Percentiles rank a stretch among this genome's conserved stretches.
These are phyloP conservation scores for Emmonsiellopsis sp. DNA, from an alignment of 2,329 filamentous ascomycete species.

Conservation along the genomic window DNA sequence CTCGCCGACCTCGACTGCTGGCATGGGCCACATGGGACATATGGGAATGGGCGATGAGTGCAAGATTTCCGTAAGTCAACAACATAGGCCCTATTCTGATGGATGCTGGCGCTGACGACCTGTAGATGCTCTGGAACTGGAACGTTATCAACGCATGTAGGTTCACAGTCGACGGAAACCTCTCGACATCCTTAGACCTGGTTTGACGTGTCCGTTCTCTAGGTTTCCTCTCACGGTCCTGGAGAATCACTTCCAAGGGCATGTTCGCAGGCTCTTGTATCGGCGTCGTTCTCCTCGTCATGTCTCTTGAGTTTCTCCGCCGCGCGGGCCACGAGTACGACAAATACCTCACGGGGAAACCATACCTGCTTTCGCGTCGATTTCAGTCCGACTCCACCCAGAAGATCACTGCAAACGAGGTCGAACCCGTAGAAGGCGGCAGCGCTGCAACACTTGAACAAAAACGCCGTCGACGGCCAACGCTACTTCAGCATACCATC, in stretches of 20 bases:
- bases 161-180: neutral
- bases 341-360: slow-evolving; percentile 50
- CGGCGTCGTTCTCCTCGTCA: slow-evolving; percentile 63
- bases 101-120: neutral
- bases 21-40: slow-evolving; percentile 6
- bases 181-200: no score
- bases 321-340: slow-evolving; percentile 65
- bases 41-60: slow-evolving; percentile 15
- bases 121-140: slow-evolving; percentile 74
- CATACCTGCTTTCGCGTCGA: slow-evolving; percentile 18
- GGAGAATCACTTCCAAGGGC: slow-evolving; percentile 59
- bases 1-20: slow-evolving; percentile 1
- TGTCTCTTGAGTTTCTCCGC: slow-evolving; percentile 63
- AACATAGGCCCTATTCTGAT: neutral
- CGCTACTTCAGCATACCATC: slow-evolving; percentile 53
- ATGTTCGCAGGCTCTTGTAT: slow-evolving; percentile 77
- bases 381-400: neutral
- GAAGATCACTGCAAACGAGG: neutral
- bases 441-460: neutral
- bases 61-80: slow-evolving; percentile 23
- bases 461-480: slow-evolving; percentile 37
- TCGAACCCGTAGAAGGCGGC: neutral
- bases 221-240: slow-evolving; percentile 59
- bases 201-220: neutral
- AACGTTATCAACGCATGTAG: slow-evolving; percentile 56